phyloP scores from a whole-genome alignment of 805 yeast genomes.

The Candida mattraensis region DNA sequence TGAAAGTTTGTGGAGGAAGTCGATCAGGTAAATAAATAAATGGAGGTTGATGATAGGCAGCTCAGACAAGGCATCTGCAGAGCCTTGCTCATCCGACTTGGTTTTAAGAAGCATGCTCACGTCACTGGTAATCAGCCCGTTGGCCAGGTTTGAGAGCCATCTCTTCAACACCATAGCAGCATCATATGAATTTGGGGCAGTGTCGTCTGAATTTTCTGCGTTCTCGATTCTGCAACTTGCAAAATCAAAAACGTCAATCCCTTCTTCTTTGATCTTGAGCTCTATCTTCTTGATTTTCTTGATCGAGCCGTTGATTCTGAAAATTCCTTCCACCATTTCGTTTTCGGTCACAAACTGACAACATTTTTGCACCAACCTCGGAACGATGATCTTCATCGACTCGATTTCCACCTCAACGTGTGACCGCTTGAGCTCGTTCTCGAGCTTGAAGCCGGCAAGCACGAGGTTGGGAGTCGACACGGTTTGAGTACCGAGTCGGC shows the following conservation, averaged over 20 bases:
- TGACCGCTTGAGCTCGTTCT: conserved; percentile 25
- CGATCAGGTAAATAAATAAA: conserved; percentile 30
- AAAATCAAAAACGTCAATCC: conserved; percentile 23
- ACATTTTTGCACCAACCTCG: conserved; percentile 34
- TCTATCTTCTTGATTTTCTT: conserved; percentile 35
- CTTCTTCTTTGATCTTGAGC: conserved; percentile 21
- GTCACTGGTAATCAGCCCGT: conserved; percentile 30
- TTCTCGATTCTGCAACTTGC: conserved; percentile 14
- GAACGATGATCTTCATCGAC: conserved; percentile 24
- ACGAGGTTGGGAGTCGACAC: conserved; percentile 13
- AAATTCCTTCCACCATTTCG: conserved; percentile 36
- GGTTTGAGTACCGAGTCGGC: conserved; percentile 10
- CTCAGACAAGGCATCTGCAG: conserved; percentile 1
- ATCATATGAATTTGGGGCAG: conserved; percentile 31
- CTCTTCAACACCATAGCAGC: conserved; percentile 38
- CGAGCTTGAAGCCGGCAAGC: conserved; percentile 17
- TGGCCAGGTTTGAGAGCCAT: conserved; percentile 33
- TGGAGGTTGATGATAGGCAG: conserved; percentile 34
- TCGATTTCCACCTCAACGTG: conserved; percentile 12
- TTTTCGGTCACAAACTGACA: conserved; percentile 27
- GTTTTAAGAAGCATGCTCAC: conserved; percentile 24
- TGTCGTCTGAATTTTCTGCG: conserved; percentile 16
- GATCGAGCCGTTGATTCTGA: conserved; percentile 37
- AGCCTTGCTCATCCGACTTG: conserved; percentile 6
- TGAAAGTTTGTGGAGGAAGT: conserved; percentile 27